phyloP scores from a whole-genome alignment of 23 red algal species.

The Pyropia haitanensis region DNA sequence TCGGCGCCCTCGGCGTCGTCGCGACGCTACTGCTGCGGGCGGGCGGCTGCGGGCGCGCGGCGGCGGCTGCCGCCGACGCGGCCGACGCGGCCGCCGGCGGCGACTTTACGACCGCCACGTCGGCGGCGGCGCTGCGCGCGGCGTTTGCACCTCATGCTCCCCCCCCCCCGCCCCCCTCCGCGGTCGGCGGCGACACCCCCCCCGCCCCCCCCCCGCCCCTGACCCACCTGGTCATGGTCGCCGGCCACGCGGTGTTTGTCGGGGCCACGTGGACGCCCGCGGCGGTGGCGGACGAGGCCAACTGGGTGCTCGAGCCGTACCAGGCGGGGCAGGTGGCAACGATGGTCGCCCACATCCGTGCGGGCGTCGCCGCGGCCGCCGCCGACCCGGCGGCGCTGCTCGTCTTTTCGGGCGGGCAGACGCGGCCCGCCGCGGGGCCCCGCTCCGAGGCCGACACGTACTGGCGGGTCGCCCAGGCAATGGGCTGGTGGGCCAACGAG shows the following conservation, averaged over 20 bases:
- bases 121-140: too few species aligned
- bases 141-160: too few species aligned
- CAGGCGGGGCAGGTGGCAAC: slow-evolving; percentile 61
- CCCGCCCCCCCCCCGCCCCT: slow-evolving; percentile 11
- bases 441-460: slow-evolving; percentile 60
- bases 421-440: slow-evolving; percentile 35
- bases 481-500: slow-evolving; percentile 18
- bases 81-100: too few species aligned
- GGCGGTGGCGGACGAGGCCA: slow-evolving; percentile 23
- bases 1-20: too few species aligned
- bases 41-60: too few species aligned
- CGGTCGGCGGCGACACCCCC: slow-evolving; percentile 6
- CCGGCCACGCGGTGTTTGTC: slow-evolving; percentile 71
- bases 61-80: too few species aligned
- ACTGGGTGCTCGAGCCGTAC: slow-evolving; percentile 68
- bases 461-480: slow-evolving; percentile 40
- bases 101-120: too few species aligned
- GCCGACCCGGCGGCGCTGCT: slow-evolving; percentile 52
- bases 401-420: slow-evolving; percentile 77
- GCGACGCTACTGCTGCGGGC: too few species aligned
- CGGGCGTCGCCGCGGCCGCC: slow-evolving; percentile 35
- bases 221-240: slow-evolving; percentile 63
- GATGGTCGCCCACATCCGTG: slow-evolving; percentile 54
- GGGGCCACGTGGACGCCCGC: slow-evolving; percentile 16
- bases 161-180: too few species aligned